Base-by-base conservation (phyloP, 2,329 filamentous ascomycete species). In the Colletotrichum falcatum region DNA sequence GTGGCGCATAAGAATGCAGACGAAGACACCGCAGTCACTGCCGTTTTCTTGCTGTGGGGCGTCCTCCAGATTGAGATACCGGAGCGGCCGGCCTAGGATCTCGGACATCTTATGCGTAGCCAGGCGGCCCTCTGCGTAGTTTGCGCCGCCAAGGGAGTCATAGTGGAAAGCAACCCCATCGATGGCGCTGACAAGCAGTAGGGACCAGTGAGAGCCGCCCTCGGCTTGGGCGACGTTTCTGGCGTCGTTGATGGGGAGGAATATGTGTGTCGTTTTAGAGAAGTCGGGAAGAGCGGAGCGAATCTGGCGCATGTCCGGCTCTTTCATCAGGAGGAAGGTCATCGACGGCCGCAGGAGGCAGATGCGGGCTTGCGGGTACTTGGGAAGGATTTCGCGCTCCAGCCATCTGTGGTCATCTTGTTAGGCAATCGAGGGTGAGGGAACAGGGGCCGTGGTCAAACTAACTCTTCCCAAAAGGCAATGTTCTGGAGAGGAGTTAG, bases 121-220 rank as follows among this genome's bases (percentile, higher is more conserved):
- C 1, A 88, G 83, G 61, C 88, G 86, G 0, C 94, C 96, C 74
- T 97, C 93, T 51, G 86, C 83, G 71, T 89, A 88, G 81, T 99
- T 98, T 48, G 89, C 88, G 2, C 91, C 90, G 2, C 89, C 88
- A 33, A 98, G 86, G 1, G 92, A 95, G 82, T 99, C 96, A 83
- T 99, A 99, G 84, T 99, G 96, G 80, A 99, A 99, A 0, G 95
- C 94, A 2, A 97, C 90, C 11, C 94, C 91, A 78, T 99, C 96
- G 60, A 97, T 90, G 49, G 94, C 88, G 16, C 91, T 94, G 39
- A 99, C 95, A 2, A 99, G 88, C 0, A 99, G 89, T 0, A 99
- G 85, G 0, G 94, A 97, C 96, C 96, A 99, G 80, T 99, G 96
- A 3, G 92, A 93, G 48, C 96, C 96, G 49, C 93, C 94, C 82